Evolutionary conservation across 2,329 filamentous ascomycete species (phyloP), one percentile per base, ranked within the genome.

Genomic region (Colletotrichum chlorophyti): DNA sequence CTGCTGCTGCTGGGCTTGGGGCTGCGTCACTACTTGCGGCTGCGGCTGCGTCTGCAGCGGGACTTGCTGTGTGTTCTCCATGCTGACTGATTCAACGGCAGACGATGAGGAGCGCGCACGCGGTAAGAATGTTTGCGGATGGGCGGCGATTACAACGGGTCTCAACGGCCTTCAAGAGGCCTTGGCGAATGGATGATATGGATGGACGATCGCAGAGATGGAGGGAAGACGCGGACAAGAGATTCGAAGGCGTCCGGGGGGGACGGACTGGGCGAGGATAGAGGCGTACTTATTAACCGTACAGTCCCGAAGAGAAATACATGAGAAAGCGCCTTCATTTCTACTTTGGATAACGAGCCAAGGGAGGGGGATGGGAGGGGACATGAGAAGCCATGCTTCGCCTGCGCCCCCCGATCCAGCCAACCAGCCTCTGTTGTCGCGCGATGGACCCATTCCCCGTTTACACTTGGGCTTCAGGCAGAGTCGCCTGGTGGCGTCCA

Each of bases 211-310:
- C 21, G 31, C n/a, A 15, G n/a, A 21, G 19, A 12, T 32, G 14
- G 6, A 15, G 26, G 29, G 21, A 15, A 43, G 24, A 29, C 19
- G 14, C 15, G 21, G 49, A 26, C 38, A 14, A 19, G 23, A 24
- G 34, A 5, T 19, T n/a, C 21, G 15, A 29, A n/a, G 29, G n/a
- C 21, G 34, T 41, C 41, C 17, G 24, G n/a, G n/a, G n/a, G n/a
- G n/a, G 41, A 24, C 23, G 26, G 49, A 38, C 17, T 37, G 32
- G 15, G 31, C 17, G 41, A 27, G 42, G 35, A 24, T 11, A 9
- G 6, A 3, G 29, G 19, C 17, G 38, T 54, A 58, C 55, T 58
- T 58, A 54, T 54, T 35, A n/a, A 12, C 31, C 27, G 53, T n/a
- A n/a, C n/a, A 57, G 31, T 45, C 43, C 24, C 4, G 6, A 8